phyloP scores from a whole-genome alignment of 2,329 filamentous ascomycete genomes.

The Talaromyces rugulosus region DNA sequence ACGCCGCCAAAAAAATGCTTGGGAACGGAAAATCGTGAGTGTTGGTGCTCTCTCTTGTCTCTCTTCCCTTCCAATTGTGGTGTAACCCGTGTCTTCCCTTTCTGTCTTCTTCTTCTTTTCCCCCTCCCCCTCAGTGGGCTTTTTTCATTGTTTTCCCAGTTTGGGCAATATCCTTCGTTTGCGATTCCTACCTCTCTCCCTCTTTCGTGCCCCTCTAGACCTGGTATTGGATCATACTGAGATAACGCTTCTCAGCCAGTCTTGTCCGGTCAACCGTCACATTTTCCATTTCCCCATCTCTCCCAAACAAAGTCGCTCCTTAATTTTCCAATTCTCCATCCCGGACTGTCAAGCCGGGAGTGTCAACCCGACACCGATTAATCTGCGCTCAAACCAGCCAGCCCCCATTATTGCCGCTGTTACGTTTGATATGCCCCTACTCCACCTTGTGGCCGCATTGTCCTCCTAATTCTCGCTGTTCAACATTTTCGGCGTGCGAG shows the following conservation, averaged over 20 bases:
- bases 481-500: background rate
- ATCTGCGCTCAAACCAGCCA: background rate
- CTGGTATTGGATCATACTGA: background rate
- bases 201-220: background rate
- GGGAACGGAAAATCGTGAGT: slow-evolving; percentile 1
- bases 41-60: background rate
- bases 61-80: background rate
- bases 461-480: background rate
- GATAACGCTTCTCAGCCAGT: background rate
- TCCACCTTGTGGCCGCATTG: background rate
- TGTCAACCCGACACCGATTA: background rate
- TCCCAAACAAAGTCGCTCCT: background rate
- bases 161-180: slow-evolving; percentile 3
- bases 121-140: background rate
- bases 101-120: background rate
- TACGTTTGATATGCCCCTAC: slow-evolving; percentile 5
- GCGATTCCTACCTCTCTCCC: background rate
- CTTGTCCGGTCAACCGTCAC: background rate
- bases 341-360: background rate
- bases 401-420: background rate
- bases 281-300: background rate
- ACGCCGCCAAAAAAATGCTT: background rate
- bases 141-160: background rate
- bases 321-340: background rate
- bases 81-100: background rate